A percentile compares a stretch with the other conserved stretches of the same genome.
phyloP scores from a whole-genome alignment of 257 asterid species.

The Petrea volubilis region DNA sequence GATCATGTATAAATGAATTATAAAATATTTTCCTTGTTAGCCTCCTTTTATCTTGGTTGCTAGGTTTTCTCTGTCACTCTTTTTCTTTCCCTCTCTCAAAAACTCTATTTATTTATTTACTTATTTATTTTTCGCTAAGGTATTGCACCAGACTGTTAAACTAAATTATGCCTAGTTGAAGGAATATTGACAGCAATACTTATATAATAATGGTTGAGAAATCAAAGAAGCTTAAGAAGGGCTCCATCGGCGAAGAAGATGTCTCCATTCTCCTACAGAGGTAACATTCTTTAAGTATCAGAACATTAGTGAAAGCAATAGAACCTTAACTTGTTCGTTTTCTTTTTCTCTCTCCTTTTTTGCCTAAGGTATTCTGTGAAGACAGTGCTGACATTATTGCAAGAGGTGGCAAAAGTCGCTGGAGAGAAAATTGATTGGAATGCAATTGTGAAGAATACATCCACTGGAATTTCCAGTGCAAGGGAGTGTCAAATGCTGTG shows the following conservation, averaged over 20 bases:
- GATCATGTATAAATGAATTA: too few species aligned
- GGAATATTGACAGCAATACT: not conserved
- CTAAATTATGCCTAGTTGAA: too few species aligned
- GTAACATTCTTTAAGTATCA: constrained; percentile 28
- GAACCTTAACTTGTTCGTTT: not conserved
- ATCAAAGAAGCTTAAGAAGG: constrained; percentile 55
- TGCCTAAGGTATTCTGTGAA: constrained; percentile 54
- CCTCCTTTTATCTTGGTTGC: not conserved
- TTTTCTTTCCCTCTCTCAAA: not conserved
- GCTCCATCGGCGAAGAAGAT: constrained; percentile 59
- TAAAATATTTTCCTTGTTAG: too few species aligned
- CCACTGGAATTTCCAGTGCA: constrained; percentile 69
- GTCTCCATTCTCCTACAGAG: constrained; percentile 51
- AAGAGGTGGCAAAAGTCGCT: constrained; percentile 63
- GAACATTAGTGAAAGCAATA: not conserved
- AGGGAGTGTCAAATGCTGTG: constrained; percentile 82
- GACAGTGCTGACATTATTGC: constrained; percentile 65
- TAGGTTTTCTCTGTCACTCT: too few species aligned
- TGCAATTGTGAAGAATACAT: constrained; percentile 60
- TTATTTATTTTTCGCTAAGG: constrained; percentile 21
- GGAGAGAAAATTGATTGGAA: constrained; percentile 74
- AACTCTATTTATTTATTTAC: too few species aligned
- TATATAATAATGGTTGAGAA: constrained; percentile 57
- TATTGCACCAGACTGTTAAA: constrained; percentile 10
- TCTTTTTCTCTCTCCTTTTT: not conserved